Conservation (phyloP, 129 eudicot species). For the Lactuca sativa region DNA sequence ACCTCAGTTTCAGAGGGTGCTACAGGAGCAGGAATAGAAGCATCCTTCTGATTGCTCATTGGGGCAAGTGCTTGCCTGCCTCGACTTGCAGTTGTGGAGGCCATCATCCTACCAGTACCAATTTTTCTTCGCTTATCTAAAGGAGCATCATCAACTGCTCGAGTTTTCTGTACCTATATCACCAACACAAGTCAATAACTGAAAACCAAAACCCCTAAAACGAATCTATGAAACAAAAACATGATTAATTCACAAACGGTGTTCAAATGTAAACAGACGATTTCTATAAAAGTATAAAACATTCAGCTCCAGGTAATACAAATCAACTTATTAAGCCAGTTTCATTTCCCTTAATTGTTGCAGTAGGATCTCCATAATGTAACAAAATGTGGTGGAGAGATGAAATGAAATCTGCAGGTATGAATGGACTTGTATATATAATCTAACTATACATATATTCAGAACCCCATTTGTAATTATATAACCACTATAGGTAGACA, state of each 20-base stretch:
- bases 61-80: conserved; percentile 44
- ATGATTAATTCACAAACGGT: not conserved
- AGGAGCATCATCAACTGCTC: conserved; percentile 29
- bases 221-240: not conserved
- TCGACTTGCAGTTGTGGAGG: conserved; percentile 46
- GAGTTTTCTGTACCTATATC: conserved; percentile 17
- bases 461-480: not conserved
- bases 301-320: not conserved
- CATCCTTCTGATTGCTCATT: conserved; percentile 32
- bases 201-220: not conserved
- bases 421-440: not conserved
- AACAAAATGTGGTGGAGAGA: not conserved
- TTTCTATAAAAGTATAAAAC: not conserved
- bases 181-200: conserved; percentile 14
- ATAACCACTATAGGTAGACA: not conserved
- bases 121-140: conserved; percentile 31
- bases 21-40: conserved; percentile 16
- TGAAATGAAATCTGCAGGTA: not conserved
- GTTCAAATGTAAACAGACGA: not conserved
- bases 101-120: conserved; percentile 42
- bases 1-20: conserved; percentile 40
- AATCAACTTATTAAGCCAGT: not conserved
- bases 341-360: not conserved
- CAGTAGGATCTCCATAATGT: too few relatives aligned
- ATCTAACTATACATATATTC: not conserved